Base-by-base conservation (phyloP, 1,284 basidiomycete species). In the Pseudozyma hubeiensis region DNA sequence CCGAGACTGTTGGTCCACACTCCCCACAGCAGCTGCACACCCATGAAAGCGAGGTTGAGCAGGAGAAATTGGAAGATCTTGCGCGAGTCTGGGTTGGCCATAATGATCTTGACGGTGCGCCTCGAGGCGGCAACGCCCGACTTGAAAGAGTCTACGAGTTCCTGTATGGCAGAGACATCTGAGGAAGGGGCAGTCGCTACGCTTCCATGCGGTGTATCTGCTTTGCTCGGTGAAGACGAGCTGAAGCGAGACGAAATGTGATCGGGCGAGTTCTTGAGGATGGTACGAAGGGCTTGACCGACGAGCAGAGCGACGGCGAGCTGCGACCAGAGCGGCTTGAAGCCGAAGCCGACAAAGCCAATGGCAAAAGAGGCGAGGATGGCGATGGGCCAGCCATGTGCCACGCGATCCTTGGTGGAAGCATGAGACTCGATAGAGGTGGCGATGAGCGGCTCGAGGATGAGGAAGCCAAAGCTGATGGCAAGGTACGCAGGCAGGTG, bases 1-100 rank as follows among this genome's bases (percentile, higher is more conserved):
- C 97, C 97, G 49, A 99, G 85, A 79, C 92, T 94, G 84, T 99
- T 99, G 29, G 97, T 99, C 91, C 94, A 96, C 29, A 99, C 91
- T 7, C 97, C 97, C 81, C 78, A 83, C 14, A 84, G 75, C 69
- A 86, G 84, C 66, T 87, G 86, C 2, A 87, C 82, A 35, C 93
- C 88, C 97, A 99, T 99, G 85, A 94, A 99, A 66, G 89, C 91
- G 84, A 99, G 87, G 84, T 99, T 99, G 57, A 99, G 87, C 85
- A 95, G 88, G 54, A 99, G 88, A 86, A 99, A 99, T 84, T 95
- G 96, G 85, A 97, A 98, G 69, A 99, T 99, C 85, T 92, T 93
- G 75, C 94, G 88, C 19, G 93, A 96, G 82, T 98, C 94, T 3
- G 91, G 90, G 75, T 95, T 95, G 37, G 91, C 90, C 33, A 97